A percentile compares a stretch with the other conserved stretches of the same genome.
Evolutionary conservation across 2,329 filamentous ascomycete species (phyloP).

Genomic region (Sporothrix humicola): DNA sequence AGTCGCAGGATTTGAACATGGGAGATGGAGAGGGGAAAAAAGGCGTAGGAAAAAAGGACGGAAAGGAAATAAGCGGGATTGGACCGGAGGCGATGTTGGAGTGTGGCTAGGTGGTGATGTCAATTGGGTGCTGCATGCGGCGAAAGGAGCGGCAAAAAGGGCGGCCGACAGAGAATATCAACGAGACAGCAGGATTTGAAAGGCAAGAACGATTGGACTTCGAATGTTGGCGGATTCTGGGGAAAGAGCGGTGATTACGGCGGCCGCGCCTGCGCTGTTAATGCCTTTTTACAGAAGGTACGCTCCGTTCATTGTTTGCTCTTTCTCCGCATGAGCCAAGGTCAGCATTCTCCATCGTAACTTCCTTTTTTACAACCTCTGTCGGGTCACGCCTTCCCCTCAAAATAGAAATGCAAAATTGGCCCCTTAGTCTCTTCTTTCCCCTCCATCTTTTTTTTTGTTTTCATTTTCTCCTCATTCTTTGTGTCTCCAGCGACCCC

Average conservation of each 20-base stretch:
- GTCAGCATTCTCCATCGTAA: background rate
- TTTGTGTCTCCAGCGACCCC: background rate
- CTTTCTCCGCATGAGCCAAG: background rate
- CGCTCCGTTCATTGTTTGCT: background rate
- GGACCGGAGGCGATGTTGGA: background rate
- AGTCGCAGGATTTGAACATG: constrained; percentile 33
- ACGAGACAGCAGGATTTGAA: background rate
- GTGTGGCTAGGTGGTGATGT: constrained; percentile 10
- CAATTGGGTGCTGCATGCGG: background rate
- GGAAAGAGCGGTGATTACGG: background rate
- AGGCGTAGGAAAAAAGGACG: background rate
- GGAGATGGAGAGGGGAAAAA: constrained; percentile 1
- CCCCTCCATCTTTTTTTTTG: background rate
- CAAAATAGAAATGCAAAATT: background rate
- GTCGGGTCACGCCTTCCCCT: background rate
- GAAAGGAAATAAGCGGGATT: background rate
- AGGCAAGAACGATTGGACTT: background rate
- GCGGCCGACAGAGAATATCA: background rate
- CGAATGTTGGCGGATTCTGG: background rate
- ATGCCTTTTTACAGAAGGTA: background rate
- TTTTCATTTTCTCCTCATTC: background rate
- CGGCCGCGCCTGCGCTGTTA: background rate
- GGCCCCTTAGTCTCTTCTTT: background rate
- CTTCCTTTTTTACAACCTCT: background rate
- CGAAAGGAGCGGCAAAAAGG: constrained; percentile 28